Evolutionary conservation across 768 basidiomycete genomes (phyloP), one percentile per base, ranked within the genome.

Genomic region (Auricularia cornea): DNA sequence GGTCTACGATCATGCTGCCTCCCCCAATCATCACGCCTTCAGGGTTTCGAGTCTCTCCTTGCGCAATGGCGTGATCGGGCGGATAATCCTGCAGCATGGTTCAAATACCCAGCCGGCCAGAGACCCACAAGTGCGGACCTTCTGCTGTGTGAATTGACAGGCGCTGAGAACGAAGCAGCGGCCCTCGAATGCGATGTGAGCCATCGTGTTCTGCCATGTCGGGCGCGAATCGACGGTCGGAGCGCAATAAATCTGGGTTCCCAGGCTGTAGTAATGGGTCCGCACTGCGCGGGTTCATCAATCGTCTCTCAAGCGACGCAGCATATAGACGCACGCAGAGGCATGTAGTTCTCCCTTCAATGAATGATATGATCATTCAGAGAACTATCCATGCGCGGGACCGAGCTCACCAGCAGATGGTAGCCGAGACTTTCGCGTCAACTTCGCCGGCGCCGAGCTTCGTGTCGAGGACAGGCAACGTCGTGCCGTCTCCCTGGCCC

Each of bases 331-430:
- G 57, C 63, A 84, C 83, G 69, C 62, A 86, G 68, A 23, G 86
- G 86, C 84, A 87, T 86, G 65, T 85, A 86, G 68, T 87, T 87
- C 65, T 88, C 87, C 86, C 86, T 87, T 60, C 44, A 60, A 48
- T 14, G 0, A 60, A 51, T 33, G 32, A 54, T 8, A 63, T 8
- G 6, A 26, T 30, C 8, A 28, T 33, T 18, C 30, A 20, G 35
- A n/a, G 5, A 30, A 51, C 54, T 33, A 56, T n/a, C 20, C 3
- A 33, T 14, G 4, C 26, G 10, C 33, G 32, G 6, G 31, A 33
- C 11, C 0, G 12, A 14, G 66, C 81, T 72, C 62, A 82, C 84
- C 85, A 85, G 68, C 85, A 85, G 48, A 85, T 83, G 1, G 82
- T 75, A 2, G 82, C 83, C 6, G 82, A 80, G 1, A 87, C 66